Conservation (phyloP, 768 basidiomycete species). For the Strobilomyces echinocephalus region DNA sequence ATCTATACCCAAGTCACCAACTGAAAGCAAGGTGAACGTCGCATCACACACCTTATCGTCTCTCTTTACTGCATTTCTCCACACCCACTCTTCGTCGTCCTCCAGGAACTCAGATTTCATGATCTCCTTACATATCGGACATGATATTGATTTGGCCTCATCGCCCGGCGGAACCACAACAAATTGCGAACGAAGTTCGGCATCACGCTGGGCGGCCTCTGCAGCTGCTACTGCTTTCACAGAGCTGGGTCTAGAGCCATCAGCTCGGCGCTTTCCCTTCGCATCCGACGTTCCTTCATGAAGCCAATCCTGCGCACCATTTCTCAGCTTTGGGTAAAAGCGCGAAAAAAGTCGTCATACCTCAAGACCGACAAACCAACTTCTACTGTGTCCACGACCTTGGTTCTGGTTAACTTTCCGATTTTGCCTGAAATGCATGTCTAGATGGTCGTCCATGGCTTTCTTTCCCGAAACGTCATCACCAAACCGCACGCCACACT, state of each 20-base stretch:
- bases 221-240: constrained; percentile 57
- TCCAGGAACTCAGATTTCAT: constrained; percentile 90
- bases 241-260: constrained; percentile 46
- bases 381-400: constrained; percentile 82
- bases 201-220: constrained; percentile 68
- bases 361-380: constrained; percentile 83
- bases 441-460: constrained; percentile 81
- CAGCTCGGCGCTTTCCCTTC: constrained; percentile 67
- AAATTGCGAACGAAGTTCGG: constrained; percentile 68
- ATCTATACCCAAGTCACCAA: constrained; percentile 46
- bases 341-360: constrained; percentile 41
- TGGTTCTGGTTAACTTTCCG: constrained; percentile 71
- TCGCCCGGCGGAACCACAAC: constrained; percentile 89
- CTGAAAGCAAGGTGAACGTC: background rate
- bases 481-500: constrained; percentile 86
- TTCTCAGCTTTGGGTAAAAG: constrained; percentile 12
- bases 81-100: constrained; percentile 98
- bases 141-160: constrained; percentile 77
- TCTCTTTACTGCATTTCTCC: constrained; percentile 83
- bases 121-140: constrained; percentile 94
- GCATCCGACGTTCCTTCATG: constrained; percentile 55
- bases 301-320: constrained; percentile 73
- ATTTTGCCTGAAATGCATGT: constrained; percentile 96
- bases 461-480: constrained; percentile 69
- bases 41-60: constrained; percentile 67